These are phyloP conservation scores for Diplotaxis tenuifolia DNA, from an alignment of 345 rosid species.

Conservation along the genomic window DNA sequence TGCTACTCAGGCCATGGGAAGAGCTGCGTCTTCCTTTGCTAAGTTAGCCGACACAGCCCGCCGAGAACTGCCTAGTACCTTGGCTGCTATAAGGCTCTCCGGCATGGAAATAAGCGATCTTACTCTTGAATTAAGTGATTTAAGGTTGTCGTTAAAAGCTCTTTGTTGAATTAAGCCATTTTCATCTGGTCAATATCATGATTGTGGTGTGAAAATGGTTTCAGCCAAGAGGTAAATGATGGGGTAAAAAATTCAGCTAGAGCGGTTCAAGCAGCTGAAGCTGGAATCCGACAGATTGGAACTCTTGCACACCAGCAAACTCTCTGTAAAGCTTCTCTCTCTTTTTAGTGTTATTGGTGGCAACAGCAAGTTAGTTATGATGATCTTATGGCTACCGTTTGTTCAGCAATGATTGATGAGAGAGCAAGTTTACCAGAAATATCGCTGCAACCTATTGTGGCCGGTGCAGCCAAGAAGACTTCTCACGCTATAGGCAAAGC, in stretches of 20 bases:
- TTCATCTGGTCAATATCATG: background rate
- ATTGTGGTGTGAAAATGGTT: constrained; percentile 14
- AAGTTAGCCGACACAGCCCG: constrained; percentile 93
- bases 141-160: constrained; percentile 52
- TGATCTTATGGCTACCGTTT: background rate
- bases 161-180: no score
- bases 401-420: constrained; percentile 85
- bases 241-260: constrained; percentile 89
- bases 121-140: constrained; percentile 82
- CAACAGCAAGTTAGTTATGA: background rate
- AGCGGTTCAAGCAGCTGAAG: constrained; percentile 89
- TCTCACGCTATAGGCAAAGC: constrained; percentile 77
- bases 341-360: background rate
- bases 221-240: constrained; percentile 85
- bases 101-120: constrained; percentile 99
- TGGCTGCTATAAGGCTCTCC: constrained; percentile 91
- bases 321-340: constrained; percentile 44
- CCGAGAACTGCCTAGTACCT: constrained; percentile 88
- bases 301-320: constrained; percentile 78
- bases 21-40: constrained; percentile 84
- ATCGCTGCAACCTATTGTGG: constrained; percentile 76
- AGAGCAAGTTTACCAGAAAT: constrained; percentile 77
- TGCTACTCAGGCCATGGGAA: constrained; percentile 63
- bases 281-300: constrained; percentile 81
- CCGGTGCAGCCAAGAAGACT: constrained; percentile 79